Evolutionary conservation across 768 basidiomycete species (phyloP), one percentile per base, ranked within the genome.

Genomic region (Amanita exitialis): DNA sequence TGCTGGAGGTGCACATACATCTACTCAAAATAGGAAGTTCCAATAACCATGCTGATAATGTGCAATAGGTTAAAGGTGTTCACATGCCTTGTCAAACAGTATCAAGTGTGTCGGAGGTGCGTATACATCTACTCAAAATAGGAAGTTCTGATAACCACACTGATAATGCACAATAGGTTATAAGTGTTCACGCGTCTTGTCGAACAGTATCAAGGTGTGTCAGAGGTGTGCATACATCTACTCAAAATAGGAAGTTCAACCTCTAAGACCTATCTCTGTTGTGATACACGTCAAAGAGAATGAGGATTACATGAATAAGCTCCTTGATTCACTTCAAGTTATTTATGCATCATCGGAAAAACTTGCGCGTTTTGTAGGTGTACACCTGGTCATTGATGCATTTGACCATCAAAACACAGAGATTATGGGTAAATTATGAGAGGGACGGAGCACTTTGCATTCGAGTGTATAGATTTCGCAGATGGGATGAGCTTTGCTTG

Each of bases 221-320:
- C n/a, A n/a, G n/a, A n/a, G n/a, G n/a, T n/a, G n/a, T n/a, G n/a
- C n/a, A n/a, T n/a, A n/a, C n/a, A n/a, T n/a, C n/a, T n/a, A n/a
- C n/a, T n/a, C n/a, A n/a, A n/a, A n/a, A n/a, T n/a, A n/a, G n/a
- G n/a, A n/a, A n/a, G n/a, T n/a, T n/a, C n/a, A n/a, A n/a, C n/a
- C n/a, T n/a, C n/a, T 43, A 90, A 89, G 90, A 15, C 90, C 90
- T 0, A 81, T 93, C 53, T 92, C 90, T 12, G 90, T 84, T 2
- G 81, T 89, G 0, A 75, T 92, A 15, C 89, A 93, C 57, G 76
- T 90, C 47, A 75, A 74, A 25, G 76, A 82, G 57, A 69, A 69
- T 13, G 67, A 73, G 0, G 62, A 65, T 16, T 70, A 75, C 37
- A 65, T 77, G 10, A 64, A 71, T 41, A 64, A 67, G 16, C 69